Base-by-base conservation (phyloP, 805 yeast species). In the Candida dajiaensis region DNA sequence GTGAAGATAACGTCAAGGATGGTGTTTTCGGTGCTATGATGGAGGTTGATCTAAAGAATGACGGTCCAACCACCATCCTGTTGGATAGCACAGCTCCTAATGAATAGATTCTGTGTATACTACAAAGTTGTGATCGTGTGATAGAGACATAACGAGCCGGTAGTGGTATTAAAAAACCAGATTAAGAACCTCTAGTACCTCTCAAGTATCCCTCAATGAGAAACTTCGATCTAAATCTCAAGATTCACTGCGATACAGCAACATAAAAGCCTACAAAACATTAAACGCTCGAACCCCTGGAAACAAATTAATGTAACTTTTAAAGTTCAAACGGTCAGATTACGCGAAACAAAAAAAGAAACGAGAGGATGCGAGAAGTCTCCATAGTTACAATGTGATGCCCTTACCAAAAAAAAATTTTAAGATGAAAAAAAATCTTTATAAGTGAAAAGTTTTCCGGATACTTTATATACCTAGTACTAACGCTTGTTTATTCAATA, bases 11-110 rank as follows among this genome's bases (percentile, higher is more conserved):
- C 41, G 95, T 89, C 3, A 75, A 83, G 52, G 97, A 90, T 57
- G 99, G 99, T 3, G 72, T 78, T 46, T 94, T 94, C 62, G 99
- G 98, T 0, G 98, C 92, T 11, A 87, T 92, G 96, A 94, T 94
- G 99, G 95, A 88, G 52, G 97, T 95, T 15, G 76, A 76, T 1
- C 65, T 92, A 50, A 80, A 83, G 13, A 94, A 94, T 59, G 97
- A 92, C 57, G 98, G 98, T 1, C 98, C 98, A 0, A 89, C 87
- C 1, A 92, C 98, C 0, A 83, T 92, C 28, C 76, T 83, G 19
- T 76, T 85, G 69, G 97, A 90, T 61, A 84, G 39, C n/a, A 36
- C 18, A 4, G 20, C 20, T 33, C 36, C 92, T 12, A 51, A 54
- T 28, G 59, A 57, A 9, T 57, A 46, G 45, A 21, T 20, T 40